Conservation (phyloP, 1,139 yeast species). For the Hyphopichia fennica region DNA sequence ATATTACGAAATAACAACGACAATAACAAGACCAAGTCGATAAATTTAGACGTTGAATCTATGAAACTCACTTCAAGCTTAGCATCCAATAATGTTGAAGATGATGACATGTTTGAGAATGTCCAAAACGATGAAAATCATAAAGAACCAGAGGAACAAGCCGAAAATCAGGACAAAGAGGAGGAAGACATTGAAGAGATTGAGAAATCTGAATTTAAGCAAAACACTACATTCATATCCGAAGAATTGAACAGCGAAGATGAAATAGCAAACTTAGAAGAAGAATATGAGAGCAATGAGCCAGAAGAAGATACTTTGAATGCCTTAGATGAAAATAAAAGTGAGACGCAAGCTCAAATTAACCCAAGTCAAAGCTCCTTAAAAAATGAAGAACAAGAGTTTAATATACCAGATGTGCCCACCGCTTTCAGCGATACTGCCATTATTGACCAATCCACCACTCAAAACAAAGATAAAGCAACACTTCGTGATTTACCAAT, state of each 20-base stretch:
- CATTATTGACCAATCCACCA: too few species aligned
- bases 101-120: slow-evolving; percentile 29
- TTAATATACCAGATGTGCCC: too few species aligned
- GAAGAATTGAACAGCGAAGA: slow-evolving; percentile 13
- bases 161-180: slow-evolving; percentile 6
- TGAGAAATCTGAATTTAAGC: background rate
- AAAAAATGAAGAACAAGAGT: too few species aligned
- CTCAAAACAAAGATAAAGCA: too few species aligned
- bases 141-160: slow-evolving; percentile 33
- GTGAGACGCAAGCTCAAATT: slow-evolving; percentile 12
- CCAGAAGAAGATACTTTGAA: too few species aligned
- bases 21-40: background rate
- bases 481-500: slow-evolving; percentile 4
- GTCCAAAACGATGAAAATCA: slow-evolving; percentile 13
- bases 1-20: background rate
- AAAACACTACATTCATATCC: background rate
- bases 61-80: background rate
- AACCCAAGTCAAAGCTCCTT: slow-evolving; percentile 10
- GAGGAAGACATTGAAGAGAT: background rate
- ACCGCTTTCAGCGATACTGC: too few species aligned
- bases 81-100: slow-evolving; percentile 2
- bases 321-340: slow-evolving; percentile 8
- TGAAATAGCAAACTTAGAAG: slow-evolving; percentile 15
- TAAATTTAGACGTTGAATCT: background rate
- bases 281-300: background rate